These are phyloP conservation scores for Mortierella sp. DNA, from an alignment of 371 early-diverging fungal genomes.

Conservation along the genomic window DNA sequence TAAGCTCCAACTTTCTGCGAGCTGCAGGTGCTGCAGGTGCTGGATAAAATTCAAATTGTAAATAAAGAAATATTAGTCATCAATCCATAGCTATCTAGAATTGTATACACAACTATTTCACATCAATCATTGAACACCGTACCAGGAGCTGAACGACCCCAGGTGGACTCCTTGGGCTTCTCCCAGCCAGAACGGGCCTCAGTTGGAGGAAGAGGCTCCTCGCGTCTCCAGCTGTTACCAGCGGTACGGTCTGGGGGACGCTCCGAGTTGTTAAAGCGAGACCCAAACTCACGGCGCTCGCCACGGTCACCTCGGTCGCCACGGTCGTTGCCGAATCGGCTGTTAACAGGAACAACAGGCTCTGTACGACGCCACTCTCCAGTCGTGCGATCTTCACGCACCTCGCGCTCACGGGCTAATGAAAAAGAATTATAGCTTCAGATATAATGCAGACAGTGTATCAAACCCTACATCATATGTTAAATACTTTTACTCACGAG, in stretches of 20 bases:
- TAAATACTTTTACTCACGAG: constrained; percentile 66
- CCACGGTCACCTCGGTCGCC: constrained; percentile 49
- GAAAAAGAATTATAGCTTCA: not conserved
- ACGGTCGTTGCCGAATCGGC: constrained; percentile 56
- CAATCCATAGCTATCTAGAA: not conserved
- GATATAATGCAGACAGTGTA: too few relatives aligned
- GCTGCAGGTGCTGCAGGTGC: constrained; percentile 37
- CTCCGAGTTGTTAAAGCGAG: constrained; percentile 56
- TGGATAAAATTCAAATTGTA: not conserved
- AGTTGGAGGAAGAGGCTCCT: constrained; percentile 52
- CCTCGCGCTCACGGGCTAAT: constrained; percentile 56
- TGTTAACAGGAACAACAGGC: constrained; percentile 45
- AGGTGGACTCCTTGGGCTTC: constrained; percentile 46
- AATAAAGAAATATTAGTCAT: not conserved
- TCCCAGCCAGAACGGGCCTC: constrained; percentile 55
- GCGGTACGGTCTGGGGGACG: constrained; percentile 61
- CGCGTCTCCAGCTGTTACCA: constrained; percentile 70
- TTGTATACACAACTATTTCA: too few relatives aligned
- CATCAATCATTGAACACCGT: too few relatives aligned
- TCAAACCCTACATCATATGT: not conserved
- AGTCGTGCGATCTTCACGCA: constrained; percentile 59
- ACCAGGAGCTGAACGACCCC: constrained; percentile 51
- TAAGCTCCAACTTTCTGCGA: constrained; percentile 73
- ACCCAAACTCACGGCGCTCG: constrained; percentile 60
- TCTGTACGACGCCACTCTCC: constrained; percentile 64